A percentile compares a stretch with the other conserved stretches of the same genome.
Conservation (phyloP, 176 grass and related monocot species). For the Cymbopogon citratus region DNA sequence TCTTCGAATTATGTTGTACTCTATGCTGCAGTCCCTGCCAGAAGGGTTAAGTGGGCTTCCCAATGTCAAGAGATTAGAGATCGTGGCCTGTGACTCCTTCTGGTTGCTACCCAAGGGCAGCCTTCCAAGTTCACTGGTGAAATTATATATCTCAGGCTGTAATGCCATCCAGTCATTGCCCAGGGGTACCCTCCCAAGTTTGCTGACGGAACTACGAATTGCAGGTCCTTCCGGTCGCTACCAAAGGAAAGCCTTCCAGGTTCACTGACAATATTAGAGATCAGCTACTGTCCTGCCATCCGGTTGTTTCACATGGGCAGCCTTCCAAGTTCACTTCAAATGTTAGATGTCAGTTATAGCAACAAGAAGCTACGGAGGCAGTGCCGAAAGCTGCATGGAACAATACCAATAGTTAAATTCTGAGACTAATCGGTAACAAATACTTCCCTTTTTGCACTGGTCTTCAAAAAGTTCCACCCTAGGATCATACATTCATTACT, state of each 20-base stretch:
- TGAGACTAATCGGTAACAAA: not conserved
- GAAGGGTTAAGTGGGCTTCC: no score
- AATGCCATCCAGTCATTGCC: not conserved
- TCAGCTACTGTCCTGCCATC: no score
- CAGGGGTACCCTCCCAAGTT: not conserved
- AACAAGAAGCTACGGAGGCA: not conserved
- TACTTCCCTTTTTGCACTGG: no score
- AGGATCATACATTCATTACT: no score
- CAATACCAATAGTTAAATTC: not conserved
- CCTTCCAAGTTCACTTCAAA: no score
- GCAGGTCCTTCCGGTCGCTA: not conserved
- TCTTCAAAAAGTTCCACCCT: no score
- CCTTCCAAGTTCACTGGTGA: not conserved
- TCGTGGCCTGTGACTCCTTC: not conserved
- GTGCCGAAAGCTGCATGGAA: no score
- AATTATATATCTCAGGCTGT: not conserved
- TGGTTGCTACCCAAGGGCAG: not conserved
- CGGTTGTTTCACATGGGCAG: no score
- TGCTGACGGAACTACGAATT: not conserved
- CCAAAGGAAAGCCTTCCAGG: not conserved
- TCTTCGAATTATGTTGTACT: no score
- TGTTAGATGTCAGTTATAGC: not conserved
- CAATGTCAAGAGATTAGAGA: no score
- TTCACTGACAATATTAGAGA: not conserved
- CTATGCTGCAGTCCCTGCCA: no score